These are phyloP conservation scores for Podila minutissima DNA, from an alignment of 192 early-diverging fungal species.

Conservation along the genomic window DNA sequence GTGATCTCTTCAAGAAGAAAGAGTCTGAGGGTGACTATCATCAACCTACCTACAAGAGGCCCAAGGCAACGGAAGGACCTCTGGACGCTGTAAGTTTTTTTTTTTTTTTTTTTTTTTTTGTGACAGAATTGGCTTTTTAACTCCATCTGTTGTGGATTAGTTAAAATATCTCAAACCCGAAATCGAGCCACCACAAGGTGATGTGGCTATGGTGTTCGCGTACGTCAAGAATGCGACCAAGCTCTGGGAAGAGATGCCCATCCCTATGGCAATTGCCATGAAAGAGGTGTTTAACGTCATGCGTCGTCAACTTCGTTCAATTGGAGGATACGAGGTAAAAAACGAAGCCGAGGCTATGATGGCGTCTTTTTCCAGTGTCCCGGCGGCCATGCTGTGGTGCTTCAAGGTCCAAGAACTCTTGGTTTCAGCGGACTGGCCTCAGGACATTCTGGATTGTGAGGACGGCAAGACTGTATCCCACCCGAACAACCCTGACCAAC, in stretches of 20 bases:
- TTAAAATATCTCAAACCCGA: slow-evolving; percentile 68
- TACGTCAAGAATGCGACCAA: slow-evolving; percentile 95
- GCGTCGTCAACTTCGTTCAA: slow-evolving; percentile 80
- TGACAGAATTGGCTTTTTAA: background rate
- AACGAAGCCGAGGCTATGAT: slow-evolving; percentile 96
- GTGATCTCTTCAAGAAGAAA: slow-evolving; percentile 74
- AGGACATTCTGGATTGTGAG: slow-evolving; percentile 79
- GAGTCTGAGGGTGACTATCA: slow-evolving; percentile 22
- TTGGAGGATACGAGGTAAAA: slow-evolving; percentile 95
- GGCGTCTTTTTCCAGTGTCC: slow-evolving; percentile 87
- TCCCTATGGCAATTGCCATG: slow-evolving; percentile 88
- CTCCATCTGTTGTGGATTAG: slow-evolving; percentile 2
- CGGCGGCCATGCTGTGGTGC: slow-evolving; percentile 87
- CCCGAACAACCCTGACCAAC: slow-evolving; percentile 55
- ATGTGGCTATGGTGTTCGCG: slow-evolving; percentile 89
- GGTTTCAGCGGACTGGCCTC: slow-evolving; percentile 86
- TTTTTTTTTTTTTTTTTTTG: background rate
- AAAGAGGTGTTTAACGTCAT: slow-evolving; percentile 86
- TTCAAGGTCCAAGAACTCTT: slow-evolving; percentile 86
- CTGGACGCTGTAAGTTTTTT: slow-evolving; percentile 60
- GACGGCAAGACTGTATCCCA: slow-evolving; percentile 81
- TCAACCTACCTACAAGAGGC: slow-evolving; percentile 52
- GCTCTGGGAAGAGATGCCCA: slow-evolving; percentile 86
- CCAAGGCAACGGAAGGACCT: slow-evolving; percentile 58
- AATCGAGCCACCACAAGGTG: slow-evolving; percentile 83